These are phyloP conservation scores for Pilasporangium apinafurcum DNA, from an alignment of 352 stramenopile species.

Conservation along the genomic window DNA sequence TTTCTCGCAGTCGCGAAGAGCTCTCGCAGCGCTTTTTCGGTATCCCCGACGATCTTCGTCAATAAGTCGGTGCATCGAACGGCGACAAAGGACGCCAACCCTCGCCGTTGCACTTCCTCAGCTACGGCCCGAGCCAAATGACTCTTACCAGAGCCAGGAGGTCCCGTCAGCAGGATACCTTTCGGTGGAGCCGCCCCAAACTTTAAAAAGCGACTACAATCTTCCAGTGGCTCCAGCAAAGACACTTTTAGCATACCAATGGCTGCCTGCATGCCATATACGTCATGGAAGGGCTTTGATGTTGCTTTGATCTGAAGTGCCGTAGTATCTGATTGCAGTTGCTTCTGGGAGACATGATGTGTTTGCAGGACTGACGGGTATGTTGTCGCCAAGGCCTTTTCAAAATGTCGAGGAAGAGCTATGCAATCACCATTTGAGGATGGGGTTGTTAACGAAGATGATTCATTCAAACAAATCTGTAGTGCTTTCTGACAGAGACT, in stretches of 20 bases:
- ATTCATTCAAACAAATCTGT: conserved; percentile 54
- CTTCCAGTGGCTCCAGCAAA: conserved; percentile 95
- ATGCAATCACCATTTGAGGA: not conserved
- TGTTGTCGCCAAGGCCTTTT: conserved; percentile 87
- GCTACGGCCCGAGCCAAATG: conserved; percentile 82
- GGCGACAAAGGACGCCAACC: conserved; percentile 79
- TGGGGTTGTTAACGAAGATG: not conserved
- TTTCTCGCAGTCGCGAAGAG: conserved; percentile 83
- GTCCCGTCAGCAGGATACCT: conserved; percentile 98
- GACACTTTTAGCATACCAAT: conserved; percentile 95
- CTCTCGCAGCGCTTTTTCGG: conserved; percentile 82
- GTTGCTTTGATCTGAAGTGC: conserved; percentile 11
- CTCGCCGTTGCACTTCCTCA: conserved; percentile 43
- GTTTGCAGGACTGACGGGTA: conserved; percentile 96
- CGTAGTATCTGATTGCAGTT: conserved; percentile 22
- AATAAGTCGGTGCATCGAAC: conserved; percentile 86
- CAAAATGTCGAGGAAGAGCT: conserved; percentile 37
- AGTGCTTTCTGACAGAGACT: conserved; percentile 70
- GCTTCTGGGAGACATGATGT: conserved; percentile 86
- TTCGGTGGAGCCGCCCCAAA: conserved; percentile 96
- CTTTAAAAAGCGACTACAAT: conserved; percentile 93
- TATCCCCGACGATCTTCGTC: conserved; percentile 89
- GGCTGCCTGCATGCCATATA: conserved; percentile 97
- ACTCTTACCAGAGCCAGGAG: conserved; percentile 98
- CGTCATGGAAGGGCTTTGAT: conserved; percentile 52